Base-by-base conservation (phyloP, 2,329 filamentous ascomycete genomes). In the Elsinoe necatrix region DNA sequence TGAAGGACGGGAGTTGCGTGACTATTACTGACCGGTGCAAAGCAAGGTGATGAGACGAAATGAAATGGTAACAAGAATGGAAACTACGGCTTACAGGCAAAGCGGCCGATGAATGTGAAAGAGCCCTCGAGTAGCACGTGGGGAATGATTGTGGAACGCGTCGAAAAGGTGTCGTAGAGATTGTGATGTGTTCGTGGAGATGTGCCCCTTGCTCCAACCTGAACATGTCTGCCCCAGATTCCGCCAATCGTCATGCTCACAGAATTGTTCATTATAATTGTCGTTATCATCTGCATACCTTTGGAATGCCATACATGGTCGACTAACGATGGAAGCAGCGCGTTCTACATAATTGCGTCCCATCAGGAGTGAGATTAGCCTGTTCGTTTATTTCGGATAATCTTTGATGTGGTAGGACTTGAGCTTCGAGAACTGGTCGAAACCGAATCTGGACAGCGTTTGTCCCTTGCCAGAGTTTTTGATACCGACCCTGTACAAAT, bases 381-480 rank as follows among this genome's bases (percentile, higher is more conserved):
- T 51, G 37, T 29, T n/a, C 25, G 21, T 39, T 59, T 57, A 80
- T 72, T 80, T 80, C 1, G 80, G 80, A 66, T 83, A 82, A 57
- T 95, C 83, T 75, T 96, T 96, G 69, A 96, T 70, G 72, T 97
- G 92, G 71, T 86, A 95, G 77, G 88, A 95, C 84, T 96, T 96
- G 66, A 95, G 79, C 79, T 93, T 95, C 68, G 95, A 86, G 68
- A 96, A 97, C 69, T 95, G 89, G 65, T 96, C 92, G 68, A 95
- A 97, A 9, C 92, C 92, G 67, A 91, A 95, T 64, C 77, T 84
- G 73, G 89, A 93, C 65, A 97, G 74, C 8, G 91, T 96, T 64
- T 91, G 86, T 20, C 92, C 92, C 71, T 88, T 91, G 62, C 92
- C 92, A 59, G 90, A 95, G 70, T 95, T 90, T 77, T 97, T 97